Evolutionary conservation across 2,329 filamentous ascomycete species (phyloP), one percentile per base, ranked within the genome.

Genomic region (Chrysoporthe cubensis): DNA sequence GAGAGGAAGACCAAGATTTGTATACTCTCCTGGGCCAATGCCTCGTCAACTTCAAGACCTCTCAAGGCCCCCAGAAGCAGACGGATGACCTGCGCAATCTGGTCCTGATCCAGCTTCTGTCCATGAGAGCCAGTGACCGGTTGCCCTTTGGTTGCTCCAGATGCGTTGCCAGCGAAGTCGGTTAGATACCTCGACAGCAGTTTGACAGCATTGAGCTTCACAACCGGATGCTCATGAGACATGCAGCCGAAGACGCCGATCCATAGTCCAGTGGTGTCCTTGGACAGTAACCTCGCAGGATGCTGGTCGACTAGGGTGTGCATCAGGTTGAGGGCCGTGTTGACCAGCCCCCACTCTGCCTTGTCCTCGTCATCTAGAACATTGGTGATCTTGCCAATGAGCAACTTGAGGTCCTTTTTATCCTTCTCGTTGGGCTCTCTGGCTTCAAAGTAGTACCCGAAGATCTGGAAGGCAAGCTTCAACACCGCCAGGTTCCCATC

Each of bases 1-100:
- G 90, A 92, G 0, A 99, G 83, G 82, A 97, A 97, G 48, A 95
- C 85, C 46, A 97, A 82, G 71, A 97, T 93, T 71, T 93, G 91
- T 4, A 92, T 88, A 14, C 89, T 89, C 76, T 97, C 93, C 54
- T 88, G 84, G 1, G 92, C 92, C n/a, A 98, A 82, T 11, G 88
- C 85, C 74, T 96, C 90, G 18, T 90, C 89, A 8, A 95, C 64
- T 63, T 85, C 86, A 0, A 86, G 83, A 0, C 87, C 87, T 60
- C 88, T 88, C 57, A 97, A 76, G 21, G 86, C 83, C 59, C 80
- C 78, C 8, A 87, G 78, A 0, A 79, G 78, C 14, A 85, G 78
- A 16, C 83, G 81, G 69, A 84, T 87, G 78, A 84, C 85, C 76
- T 81, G 87, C 78, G 81, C 78, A 80, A 96, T 88, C 67, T 90